phyloP scores from a whole-genome alignment of 1,284 basidiomycete genomes.

The Inonotus obliquus region DNA sequence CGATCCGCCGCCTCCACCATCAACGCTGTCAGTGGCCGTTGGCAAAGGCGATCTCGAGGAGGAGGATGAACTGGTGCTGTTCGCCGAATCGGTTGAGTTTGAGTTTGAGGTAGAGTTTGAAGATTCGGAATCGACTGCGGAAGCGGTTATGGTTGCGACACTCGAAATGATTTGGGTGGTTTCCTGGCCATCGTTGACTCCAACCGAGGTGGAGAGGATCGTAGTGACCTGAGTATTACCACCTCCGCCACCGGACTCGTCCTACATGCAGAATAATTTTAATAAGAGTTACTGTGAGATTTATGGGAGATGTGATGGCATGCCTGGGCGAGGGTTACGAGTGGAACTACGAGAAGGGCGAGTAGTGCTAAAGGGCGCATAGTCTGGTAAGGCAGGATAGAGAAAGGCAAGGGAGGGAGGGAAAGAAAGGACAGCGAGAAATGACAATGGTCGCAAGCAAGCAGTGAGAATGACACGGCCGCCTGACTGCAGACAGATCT shows the following conservation, averaged over 20 bases:
- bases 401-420: background rate
- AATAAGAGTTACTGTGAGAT: slow-evolving; percentile 12
- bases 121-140: slow-evolving; percentile 20
- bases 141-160: slow-evolving; percentile 39
- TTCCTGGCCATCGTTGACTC: slow-evolving; percentile 32
- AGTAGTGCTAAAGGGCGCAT: slow-evolving; percentile 24
- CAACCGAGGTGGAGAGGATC: slow-evolving; percentile 31
- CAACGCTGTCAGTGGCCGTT: slow-evolving; percentile 49
- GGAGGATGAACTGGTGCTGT: slow-evolving; percentile 23
- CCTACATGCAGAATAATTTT: slow-evolving; percentile 21
- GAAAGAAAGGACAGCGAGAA: background rate
- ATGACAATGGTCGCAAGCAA: background rate
- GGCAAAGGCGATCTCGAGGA: slow-evolving; percentile 38
- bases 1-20: slow-evolving; percentile 44
- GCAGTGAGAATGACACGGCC: background rate
- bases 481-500: background rate
- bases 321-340: slow-evolving; percentile 34
- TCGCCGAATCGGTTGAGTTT: slow-evolving; percentile 14
- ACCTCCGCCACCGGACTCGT: background rate
- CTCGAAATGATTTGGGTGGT: slow-evolving; percentile 37
- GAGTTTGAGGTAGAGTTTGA: slow-evolving; percentile 25
- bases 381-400: background rate
- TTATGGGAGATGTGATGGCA: slow-evolving; percentile 15
- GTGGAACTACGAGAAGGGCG: slow-evolving; percentile 28
- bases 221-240: slow-evolving; percentile 15